These are phyloP conservation scores for Cladosporium oxysporum DNA, from an alignment of 2,329 filamentous ascomycete genomes.

Conservation along the genomic window DNA sequence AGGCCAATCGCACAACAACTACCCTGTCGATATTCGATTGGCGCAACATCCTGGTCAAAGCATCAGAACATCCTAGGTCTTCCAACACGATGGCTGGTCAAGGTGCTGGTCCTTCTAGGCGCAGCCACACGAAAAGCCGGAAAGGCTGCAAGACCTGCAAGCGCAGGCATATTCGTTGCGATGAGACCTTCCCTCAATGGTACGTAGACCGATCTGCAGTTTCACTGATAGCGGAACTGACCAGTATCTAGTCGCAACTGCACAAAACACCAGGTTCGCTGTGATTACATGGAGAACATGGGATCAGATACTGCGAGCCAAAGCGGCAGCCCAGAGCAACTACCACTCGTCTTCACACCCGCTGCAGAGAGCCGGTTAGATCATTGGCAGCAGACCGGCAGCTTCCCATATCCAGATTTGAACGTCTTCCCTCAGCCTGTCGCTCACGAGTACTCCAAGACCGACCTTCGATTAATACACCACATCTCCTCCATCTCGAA, in stretches of 20 bases:
- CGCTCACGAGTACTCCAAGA: constrained; percentile 70
- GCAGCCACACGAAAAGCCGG: constrained; percentile 96
- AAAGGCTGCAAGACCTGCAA: constrained; percentile 99
- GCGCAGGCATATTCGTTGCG: constrained; percentile 93
- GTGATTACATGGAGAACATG: constrained; percentile 91
- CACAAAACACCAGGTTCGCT: constrained; percentile 97
- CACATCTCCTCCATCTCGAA: constrained; percentile 85
- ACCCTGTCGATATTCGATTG: constrained; percentile 2
- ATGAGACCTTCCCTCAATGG: constrained; percentile 98
- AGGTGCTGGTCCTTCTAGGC: constrained; percentile 85
- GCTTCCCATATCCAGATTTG: constrained; percentile 82
- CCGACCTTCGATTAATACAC: constrained; percentile 85
- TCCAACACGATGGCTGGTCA: constrained; percentile 74
- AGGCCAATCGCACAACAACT: background rate
- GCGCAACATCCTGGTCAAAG: background rate
- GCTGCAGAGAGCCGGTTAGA: constrained; percentile 80
- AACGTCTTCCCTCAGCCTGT: constrained; percentile 73
- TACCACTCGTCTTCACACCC: constrained; percentile 78
- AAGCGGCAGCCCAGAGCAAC: constrained; percentile 53
- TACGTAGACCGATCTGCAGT: constrained; percentile 46
- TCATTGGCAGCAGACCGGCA: constrained; percentile 79
- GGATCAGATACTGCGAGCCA: constrained; percentile 61
- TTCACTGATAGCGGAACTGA: background rate
- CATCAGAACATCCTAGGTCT: background rate
- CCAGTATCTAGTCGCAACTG: constrained; percentile 75